Evolutionary conservation across 2,329 filamentous ascomycete species (phyloP).

Genomic region (Penicillium sp.): DNA sequence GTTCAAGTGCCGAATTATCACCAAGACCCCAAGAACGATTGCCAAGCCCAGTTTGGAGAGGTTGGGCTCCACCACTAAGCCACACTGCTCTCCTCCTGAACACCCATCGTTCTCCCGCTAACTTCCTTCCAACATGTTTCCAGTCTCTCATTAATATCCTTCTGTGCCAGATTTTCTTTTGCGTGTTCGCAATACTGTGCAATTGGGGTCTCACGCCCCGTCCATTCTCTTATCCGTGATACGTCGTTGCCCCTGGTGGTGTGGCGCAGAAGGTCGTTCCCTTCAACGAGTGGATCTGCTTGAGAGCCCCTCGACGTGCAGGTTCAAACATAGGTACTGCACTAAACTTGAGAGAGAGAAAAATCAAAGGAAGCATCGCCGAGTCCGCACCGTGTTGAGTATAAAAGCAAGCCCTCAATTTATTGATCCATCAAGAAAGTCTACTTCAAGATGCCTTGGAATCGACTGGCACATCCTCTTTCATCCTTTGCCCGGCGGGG

Average conservation of each 20-base stretch:
- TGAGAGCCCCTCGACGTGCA: not conserved
- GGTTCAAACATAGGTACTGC: not conserved
- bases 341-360: not conserved
- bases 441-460: slow-evolving; percentile 27
- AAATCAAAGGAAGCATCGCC: not conserved
- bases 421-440: not conserved
- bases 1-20: not conserved
- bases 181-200: slow-evolving; percentile 1
- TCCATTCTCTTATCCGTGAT: slow-evolving; percentile 17
- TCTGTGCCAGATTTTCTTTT: slow-evolving; percentile 6
- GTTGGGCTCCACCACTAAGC: slow-evolving; percentile 20
- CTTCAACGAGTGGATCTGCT: slow-evolving; percentile 5
- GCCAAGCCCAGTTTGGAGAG: slow-evolving; percentile 1
- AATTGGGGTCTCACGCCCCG: slow-evolving; percentile 9
- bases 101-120: slow-evolving; percentile 2
- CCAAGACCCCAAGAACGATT: not conserved
- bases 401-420: not conserved
- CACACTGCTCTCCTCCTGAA: slow-evolving; percentile 11
- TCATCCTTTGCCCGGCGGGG: slow-evolving; percentile 21
- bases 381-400: not conserved
- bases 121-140: slow-evolving; percentile 3
- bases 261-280: slow-evolving; percentile 11
- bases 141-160: slow-evolving; percentile 18
- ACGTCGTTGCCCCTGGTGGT: slow-evolving; percentile 16
- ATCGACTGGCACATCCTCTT: slow-evolving; percentile 27